Evolutionary conservation across 257 asterid species (phyloP), one percentile per base, ranked within the genome.

Genomic region (Plantago major): DNA sequence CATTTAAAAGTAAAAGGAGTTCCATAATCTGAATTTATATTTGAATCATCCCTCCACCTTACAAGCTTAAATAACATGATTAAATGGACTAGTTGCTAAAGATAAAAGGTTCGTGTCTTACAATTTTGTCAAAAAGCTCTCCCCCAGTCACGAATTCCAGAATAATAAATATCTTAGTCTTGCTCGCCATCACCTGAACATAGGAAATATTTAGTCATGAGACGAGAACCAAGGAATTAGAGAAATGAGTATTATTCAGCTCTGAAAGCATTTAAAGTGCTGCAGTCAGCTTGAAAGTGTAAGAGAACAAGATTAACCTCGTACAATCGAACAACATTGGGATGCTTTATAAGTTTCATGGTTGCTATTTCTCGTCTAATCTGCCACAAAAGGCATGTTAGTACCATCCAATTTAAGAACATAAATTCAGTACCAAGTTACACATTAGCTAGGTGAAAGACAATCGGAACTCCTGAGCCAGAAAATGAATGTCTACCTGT

Each of bases 41-140:
- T 33, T 5, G 40, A 33, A 33, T 22, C 26, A 22, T 33, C 40
- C 40, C 40, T 33, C 26, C 2, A 1, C 5, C 14, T 53, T 9
- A 63, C 26, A 19, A 42, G 42, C 40, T 60, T 30, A 7, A 30
- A 17, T 33, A 12, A 17, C 46, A 49, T 16, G 40, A 19, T 19
- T 16, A 37, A 28, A 40, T 14, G 46, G 46, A 45, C 67, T 28
- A 38, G 37, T n/a, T 38, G 54, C 4, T 11, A 13, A 11, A 43
- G 16, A 12, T 46, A 48, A 46, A 18, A 69, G 65, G 43, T 53
- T 68, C 22, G 13, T 30, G n/a, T 73, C 95, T 78, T 80, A 90
- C 98, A 65, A 91, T 91, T 73, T 88, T 88, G 82, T 91, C 98
- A 16, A 91, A 91, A 47, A 91, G 96, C 80, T 88, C 98, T 67